Conservation (phyloP, 257 asterid species). For the Plantago ovata region DNA sequence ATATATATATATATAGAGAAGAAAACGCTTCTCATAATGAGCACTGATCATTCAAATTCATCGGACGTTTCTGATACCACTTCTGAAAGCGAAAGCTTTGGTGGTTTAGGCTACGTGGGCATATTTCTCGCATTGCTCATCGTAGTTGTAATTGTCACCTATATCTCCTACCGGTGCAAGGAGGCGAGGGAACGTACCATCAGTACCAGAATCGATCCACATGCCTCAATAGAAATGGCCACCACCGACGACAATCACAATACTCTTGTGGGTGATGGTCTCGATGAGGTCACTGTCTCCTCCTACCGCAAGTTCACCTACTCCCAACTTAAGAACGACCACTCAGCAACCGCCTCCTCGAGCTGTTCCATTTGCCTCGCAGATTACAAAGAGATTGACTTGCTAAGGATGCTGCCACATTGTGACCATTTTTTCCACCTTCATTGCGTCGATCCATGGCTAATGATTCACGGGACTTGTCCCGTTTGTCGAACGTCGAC, state of each 20-base stretch:
- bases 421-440: conserved; percentile 51
- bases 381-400: conserved; percentile 37
- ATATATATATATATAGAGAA: no score
- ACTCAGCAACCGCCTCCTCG: not conserved
- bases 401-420: conserved; percentile 42
- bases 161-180: no score
- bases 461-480: conserved; percentile 37
- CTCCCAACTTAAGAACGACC: conserved; percentile 21
- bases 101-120: no score
- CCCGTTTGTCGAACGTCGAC: conserved; percentile 52
- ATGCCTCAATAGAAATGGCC: conserved; percentile 10
- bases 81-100: no score
- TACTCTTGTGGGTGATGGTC: no score
- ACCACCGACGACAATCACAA: not conserved
- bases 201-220: not conserved
- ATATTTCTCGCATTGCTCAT: no score
- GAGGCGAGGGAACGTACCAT: no score
- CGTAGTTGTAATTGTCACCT: no score
- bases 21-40: no score
- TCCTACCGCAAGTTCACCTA: conserved; percentile 20
- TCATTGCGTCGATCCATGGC: conserved; percentile 54
- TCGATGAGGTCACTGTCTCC: conserved; percentile 32
- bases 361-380: conserved; percentile 49
- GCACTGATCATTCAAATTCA: no score
- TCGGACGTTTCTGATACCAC: no score